Base-by-base conservation (phyloP, 1,139 yeast genomes). In the Lodderomyces metapsilosis region DNA sequence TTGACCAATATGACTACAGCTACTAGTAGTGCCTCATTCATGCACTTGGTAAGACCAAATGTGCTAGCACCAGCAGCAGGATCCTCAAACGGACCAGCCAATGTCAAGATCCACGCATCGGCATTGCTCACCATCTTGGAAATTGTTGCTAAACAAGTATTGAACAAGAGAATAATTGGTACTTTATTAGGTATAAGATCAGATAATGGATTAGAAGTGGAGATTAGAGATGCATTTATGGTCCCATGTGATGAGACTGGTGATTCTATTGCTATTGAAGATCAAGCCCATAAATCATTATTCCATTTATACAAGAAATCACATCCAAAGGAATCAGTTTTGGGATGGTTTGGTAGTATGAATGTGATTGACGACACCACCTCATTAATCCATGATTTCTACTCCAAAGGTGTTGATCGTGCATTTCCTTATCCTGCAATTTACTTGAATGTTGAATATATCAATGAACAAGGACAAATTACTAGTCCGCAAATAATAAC, bases 311-410 rank as follows among this genome's bases (percentile, higher is more conserved):
- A 86, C 65, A 85, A 84, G 65, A 81, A 80, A 58, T 83, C 94
- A 30, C 85, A 83, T 61, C 92, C 94, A 43, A 85, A 85, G 59
- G 88, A 84, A 53, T 74, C 76, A 39, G 86, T 88, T 42, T 76
- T 88, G 44, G 96, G 96, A 43, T 88, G 96, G 96, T 88, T 86
- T 62, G 86, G 94, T 40, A 82, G 91, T 27, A 68, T 79, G 34
- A 55, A 51, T 37, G 76, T 74, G 50, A 77, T 88, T 50, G 91
- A 86, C 64, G 76, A 81, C 47, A 78, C 84, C 58, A 81, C 94
- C 20, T 87, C 88, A n/a, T 75, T 88, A 52, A 82, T 88, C 56
- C 96, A 88, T 60, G 94, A 85, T 58, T 85, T 88, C 59, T 88
- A 84, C 65, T 74, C 83, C 36, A 84, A 83, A 61, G 79, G 78